Evolutionary conservation across 345 rosid species (phyloP).

Genomic region (Hypericum androsaemum): DNA sequence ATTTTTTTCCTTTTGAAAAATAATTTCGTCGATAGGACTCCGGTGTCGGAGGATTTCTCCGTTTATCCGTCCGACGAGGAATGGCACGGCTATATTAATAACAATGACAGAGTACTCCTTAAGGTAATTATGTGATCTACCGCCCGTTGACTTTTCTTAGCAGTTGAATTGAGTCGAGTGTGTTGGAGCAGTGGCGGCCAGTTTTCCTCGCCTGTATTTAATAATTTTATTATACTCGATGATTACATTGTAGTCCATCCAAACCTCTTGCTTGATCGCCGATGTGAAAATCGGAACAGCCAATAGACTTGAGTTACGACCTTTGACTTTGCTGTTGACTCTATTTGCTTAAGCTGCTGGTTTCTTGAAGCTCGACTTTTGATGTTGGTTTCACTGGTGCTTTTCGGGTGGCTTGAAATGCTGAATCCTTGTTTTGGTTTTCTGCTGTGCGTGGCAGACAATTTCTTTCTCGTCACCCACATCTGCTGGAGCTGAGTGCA

Average conservation of each 20-base stretch:
- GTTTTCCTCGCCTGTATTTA: no score
- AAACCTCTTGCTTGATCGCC: no score
- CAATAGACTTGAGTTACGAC: no score
- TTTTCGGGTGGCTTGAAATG: no score
- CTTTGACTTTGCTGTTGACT: no score
- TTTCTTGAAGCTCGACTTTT: no score
- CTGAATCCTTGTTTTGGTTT: not conserved
- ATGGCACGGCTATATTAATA: conserved; percentile 95
- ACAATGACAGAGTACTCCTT: conserved; percentile 79
- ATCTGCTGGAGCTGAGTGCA: conserved; percentile 86
- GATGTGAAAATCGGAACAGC: no score
- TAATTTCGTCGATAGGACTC: conserved; percentile 35
- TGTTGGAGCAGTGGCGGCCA: no score
- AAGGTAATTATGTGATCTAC: conserved; percentile 38
- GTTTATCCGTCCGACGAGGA: conserved; percentile 90
- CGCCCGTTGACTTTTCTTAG: not conserved
- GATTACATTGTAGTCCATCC: no score
- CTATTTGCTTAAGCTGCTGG: no score
- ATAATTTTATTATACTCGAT: no score
- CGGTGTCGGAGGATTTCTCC: conserved; percentile 48
- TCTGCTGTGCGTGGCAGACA: conserved; percentile 32
- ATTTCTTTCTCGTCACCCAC: conserved; percentile 62
- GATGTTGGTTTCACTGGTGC: no score
- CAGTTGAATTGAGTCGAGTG: not conserved
- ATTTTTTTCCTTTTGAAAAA: not conserved